Percentiles rank a stretch among this genome's conserved stretches.
These are phyloP conservation scores for Saccharomyces hybrid DNA, from an alignment of 1,139 yeast species.

Conservation along the genomic window DNA sequence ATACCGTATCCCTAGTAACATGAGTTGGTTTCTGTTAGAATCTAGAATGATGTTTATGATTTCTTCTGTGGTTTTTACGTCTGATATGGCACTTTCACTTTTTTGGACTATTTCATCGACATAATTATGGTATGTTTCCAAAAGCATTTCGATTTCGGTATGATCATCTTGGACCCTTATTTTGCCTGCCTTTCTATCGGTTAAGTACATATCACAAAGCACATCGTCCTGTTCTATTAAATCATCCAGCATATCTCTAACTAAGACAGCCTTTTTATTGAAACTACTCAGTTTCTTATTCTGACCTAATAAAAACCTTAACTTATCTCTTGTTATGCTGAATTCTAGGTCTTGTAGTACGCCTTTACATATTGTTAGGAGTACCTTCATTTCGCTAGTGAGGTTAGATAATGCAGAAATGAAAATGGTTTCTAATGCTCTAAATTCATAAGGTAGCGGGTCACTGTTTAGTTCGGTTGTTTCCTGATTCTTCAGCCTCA, in stretches of 20 bases:
- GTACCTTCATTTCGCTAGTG: slow-evolving; percentile 77
- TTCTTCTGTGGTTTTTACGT: slow-evolving; percentile 73
- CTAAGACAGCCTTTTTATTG: slow-evolving; percentile 73
- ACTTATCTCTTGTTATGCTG: slow-evolving; percentile 73
- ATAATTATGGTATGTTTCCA: slow-evolving; percentile 69
- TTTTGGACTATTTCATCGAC: slow-evolving; percentile 78
- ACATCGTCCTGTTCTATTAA: slow-evolving; percentile 79
- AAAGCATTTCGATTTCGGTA: slow-evolving; percentile 63
- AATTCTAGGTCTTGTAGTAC: slow-evolving; percentile 77
- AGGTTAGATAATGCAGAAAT: slow-evolving; percentile 76
- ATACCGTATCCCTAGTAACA: slow-evolving; percentile 63
- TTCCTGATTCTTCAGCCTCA: slow-evolving; percentile 27
- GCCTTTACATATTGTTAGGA: slow-evolving; percentile 63
- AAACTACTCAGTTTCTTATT: slow-evolving; percentile 76
- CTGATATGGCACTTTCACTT: slow-evolving; percentile 59
- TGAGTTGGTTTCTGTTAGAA: slow-evolving; percentile 68
- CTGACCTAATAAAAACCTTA: slow-evolving; percentile 71
- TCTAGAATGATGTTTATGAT: slow-evolving; percentile 72
- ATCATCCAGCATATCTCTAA: slow-evolving; percentile 81
- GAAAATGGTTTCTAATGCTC: slow-evolving; percentile 83
- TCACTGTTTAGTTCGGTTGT: slow-evolving; percentile 16
- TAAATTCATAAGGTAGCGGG: slow-evolving; percentile 57
- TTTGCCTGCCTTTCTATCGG: slow-evolving; percentile 34
- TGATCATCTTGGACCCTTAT: slow-evolving; percentile 37
- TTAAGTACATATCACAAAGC: slow-evolving; percentile 58